Percentiles rank a stretch among this genome's conserved stretches.
phyloP scores from a whole-genome alignment of 768 basidiomycete genomes.

The Termitomyces sp. region DNA sequence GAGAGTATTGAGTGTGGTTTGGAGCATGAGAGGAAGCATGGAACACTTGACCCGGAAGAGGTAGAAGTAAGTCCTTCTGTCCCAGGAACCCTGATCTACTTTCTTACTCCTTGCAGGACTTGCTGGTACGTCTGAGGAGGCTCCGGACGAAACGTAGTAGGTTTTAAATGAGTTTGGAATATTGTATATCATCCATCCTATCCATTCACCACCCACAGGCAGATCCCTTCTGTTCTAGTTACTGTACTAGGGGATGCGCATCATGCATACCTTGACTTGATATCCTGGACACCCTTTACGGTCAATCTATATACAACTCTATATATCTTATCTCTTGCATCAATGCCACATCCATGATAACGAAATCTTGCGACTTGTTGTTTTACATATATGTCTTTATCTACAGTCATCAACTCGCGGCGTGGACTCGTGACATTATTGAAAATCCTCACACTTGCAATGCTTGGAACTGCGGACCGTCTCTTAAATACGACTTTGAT shows the following conservation, averaged over 20 bases:
- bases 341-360: neutral
- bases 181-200: neutral
- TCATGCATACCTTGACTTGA: neutral
- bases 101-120: constrained; percentile 32
- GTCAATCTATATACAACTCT: neutral
- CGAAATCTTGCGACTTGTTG: constrained; percentile 1
- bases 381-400: neutral
- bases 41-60: constrained; percentile 62
- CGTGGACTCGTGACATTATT: neutral
- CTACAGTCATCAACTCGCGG: neutral
- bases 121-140: constrained; percentile 47
- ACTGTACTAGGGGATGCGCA: neutral
- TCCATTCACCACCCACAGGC: neutral
- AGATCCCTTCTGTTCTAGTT: neutral
- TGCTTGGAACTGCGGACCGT: neutral
- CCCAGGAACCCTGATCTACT: neutral
- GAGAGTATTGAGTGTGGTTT: constrained; percentile 76
- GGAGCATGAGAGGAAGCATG: constrained; percentile 60
- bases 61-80: constrained; percentile 49
- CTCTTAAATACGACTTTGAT: neutral
- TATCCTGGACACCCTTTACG: neutral
- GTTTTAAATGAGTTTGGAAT: constrained; percentile 12
- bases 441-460: neutral
- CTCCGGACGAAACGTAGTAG: constrained; percentile 46
- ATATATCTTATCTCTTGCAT: neutral